Base-by-base conservation (phyloP, 441 rosid species). In the Euphorbia celastroides region DNA sequence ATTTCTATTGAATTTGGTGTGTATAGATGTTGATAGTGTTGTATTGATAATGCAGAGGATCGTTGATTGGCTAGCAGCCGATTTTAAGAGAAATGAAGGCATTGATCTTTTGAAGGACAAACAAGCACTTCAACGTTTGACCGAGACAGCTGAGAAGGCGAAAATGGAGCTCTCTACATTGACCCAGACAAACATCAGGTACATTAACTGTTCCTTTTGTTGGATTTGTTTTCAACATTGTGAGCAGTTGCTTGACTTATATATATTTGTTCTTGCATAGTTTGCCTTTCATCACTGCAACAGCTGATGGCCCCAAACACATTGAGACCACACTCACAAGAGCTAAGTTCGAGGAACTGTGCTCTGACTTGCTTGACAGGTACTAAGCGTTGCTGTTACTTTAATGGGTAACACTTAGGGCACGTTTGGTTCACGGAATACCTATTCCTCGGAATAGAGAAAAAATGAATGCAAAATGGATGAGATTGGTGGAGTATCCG, bases 61-160 rank as follows among this genome's bases (percentile, higher is more conserved):
- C 72, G 99, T 93, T 34, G 99, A 93, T 72, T 93, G 97, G 97
- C 97, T 93, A 42, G 89, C 97, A 36, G 65, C 44, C 3, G 56
- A 62, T 50, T 93, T 93, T 62, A 91, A 88, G 89, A 91, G 82
- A 63, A 82, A 91, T 73, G 97, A 93, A 76, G 97, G 97, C 38
- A 86, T 93, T 26, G 89, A 93, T 77, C 96, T 93, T 73, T 50
- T 91, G 76, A 91, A 91, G 82, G 99, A 93, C 81, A 93, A 91
- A 55, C 99, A 93, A 81, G 97, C 99, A 38, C 96, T 93, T 71
- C 97, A 91, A 80, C 81, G 99, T 59, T 74, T 91, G 52, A 93
- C 96, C 2, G 99, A 93, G 80, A 84, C 96, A 34, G 97, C 97
- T 11, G 99, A 93, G 84, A 93, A 93, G 72, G 99, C 99, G 54